phyloP scores from a whole-genome alignment of 805 yeast species.

The Cyberlindnera petersonii region DNA sequence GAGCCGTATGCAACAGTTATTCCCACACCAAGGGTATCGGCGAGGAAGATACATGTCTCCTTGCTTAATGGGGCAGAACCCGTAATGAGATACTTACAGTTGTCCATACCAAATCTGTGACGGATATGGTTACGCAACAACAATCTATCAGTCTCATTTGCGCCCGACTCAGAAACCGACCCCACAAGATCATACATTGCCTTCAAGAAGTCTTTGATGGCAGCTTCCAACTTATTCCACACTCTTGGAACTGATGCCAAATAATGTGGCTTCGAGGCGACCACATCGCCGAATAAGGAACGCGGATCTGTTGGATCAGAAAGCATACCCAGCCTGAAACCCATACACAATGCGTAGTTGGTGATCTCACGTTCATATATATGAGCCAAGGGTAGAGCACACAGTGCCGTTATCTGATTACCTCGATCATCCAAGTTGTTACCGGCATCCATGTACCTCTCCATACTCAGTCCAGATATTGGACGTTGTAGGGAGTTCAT shows the following conservation, averaged over 20 bases:
- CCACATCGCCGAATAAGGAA: constrained; percentile 52
- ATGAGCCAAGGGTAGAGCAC: constrained; percentile 55
- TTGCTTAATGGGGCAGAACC: constrained; percentile 72
- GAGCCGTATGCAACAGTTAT: constrained; percentile 60
- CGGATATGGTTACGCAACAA: constrained; percentile 34
- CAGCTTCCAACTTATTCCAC: constrained; percentile 54
- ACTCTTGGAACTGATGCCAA: constrained; percentile 61
- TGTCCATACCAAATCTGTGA: constrained; percentile 41
- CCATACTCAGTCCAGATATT: constrained; percentile 17
- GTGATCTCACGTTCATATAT: constrained; percentile 46
- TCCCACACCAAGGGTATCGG: constrained; percentile 48
- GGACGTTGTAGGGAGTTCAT: constrained; percentile 29
- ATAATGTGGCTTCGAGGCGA: constrained; percentile 45
- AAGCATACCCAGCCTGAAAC: constrained; percentile 32
- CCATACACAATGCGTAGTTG: constrained; percentile 39
- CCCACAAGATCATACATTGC: constrained; percentile 4
- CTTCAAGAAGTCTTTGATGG: constrained; percentile 36
- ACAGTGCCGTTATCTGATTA: constrained; percentile 31
- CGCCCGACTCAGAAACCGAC: constrained; percentile 1
- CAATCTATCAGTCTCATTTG: constrained; percentile 7
- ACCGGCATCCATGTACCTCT: constrained; percentile 5
- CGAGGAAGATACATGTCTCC: constrained; percentile 55
- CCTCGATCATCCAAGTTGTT: constrained; percentile 23
- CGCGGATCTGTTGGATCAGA: constrained; percentile 46
- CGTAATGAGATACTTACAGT: constrained; percentile 34